Evolutionary conservation across 192 early-diverging fungal genomes (phyloP).

Genomic region (Kickxella alabastrina): DNA sequence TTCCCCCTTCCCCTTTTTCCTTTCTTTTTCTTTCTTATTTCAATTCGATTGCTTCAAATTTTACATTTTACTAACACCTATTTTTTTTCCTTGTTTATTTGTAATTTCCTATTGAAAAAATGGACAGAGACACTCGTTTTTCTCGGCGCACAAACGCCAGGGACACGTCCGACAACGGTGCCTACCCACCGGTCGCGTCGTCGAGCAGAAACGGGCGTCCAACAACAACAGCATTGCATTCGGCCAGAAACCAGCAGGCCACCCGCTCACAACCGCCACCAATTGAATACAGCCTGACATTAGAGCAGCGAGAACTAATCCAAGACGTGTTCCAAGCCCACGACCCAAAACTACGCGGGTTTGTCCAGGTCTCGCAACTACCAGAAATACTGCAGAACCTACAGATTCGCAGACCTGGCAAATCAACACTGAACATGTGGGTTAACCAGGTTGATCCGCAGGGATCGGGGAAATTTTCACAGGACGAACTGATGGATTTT

Average conservation of each 20-base stretch:
- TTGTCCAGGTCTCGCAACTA: slow-evolving; percentile 18
- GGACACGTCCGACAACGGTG: too few relatives aligned
- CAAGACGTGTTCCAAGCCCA: slow-evolving; percentile 37
- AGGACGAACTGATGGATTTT: slow-evolving; percentile 28
- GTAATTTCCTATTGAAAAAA: background rate
- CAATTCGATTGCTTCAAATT: background rate
- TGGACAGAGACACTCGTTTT: too few relatives aligned
- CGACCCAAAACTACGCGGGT: slow-evolving; percentile 27
- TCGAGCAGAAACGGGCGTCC: too few relatives aligned
- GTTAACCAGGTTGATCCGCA: slow-evolving; percentile 28
- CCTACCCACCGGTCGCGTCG: too few relatives aligned
- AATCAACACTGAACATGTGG: slow-evolving; percentile 13
- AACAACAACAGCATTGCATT: too few relatives aligned
- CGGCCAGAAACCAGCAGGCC: slow-evolving; percentile 6
- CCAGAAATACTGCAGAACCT: slow-evolving; percentile 15
- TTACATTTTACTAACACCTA: too few relatives aligned
- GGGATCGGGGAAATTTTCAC: slow-evolving; percentile 21
- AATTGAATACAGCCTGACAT: too few relatives aligned
- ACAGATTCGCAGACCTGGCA: slow-evolving; percentile 4
- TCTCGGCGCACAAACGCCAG: too few relatives aligned
- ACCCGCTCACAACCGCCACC: too few relatives aligned
- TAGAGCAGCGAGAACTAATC: slow-evolving; percentile 42
- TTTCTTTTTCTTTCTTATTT: too few relatives aligned
- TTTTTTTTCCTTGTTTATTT: background rate
- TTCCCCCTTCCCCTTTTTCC: too few relatives aligned